A percentile compares a stretch with the other conserved stretches of the same genome.
These are phyloP conservation scores for Jimgerdemannia lactiflua DNA, from an alignment of 192 early-diverging fungal species.

Conservation along the genomic window DNA sequence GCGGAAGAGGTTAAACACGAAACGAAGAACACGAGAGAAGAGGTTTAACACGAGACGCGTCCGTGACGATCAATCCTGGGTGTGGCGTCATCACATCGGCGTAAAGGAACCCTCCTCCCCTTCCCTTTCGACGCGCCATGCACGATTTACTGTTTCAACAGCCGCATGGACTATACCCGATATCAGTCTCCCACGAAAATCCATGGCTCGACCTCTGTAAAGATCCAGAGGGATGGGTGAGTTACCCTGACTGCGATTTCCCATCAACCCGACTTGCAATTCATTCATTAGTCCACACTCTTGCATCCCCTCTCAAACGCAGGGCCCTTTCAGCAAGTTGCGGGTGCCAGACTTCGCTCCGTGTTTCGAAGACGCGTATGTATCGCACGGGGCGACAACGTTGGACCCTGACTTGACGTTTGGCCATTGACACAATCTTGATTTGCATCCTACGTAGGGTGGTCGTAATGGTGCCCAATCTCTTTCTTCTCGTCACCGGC, in stretches of 20 bases:
- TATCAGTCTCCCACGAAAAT: neutral
- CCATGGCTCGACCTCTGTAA: constrained; percentile 18
- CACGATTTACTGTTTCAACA: neutral
- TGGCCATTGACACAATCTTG: constrained; percentile 1
- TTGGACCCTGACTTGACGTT: neutral
- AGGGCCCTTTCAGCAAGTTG: constrained; percentile 37
- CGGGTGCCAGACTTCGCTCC: constrained; percentile 44
- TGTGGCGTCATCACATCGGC: neutral
- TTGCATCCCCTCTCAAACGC: neutral
- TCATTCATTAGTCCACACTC: neutral
- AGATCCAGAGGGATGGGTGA: constrained; percentile 46
- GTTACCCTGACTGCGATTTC: neutral
- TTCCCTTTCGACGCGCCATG: neutral
- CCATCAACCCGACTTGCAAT: neutral
- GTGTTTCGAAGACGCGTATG: constrained; percentile 48
- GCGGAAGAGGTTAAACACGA: neutral
- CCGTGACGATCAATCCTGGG: neutral
- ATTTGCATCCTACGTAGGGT: constrained; percentile 1
- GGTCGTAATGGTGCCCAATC: constrained; percentile 20
- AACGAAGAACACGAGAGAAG: neutral
- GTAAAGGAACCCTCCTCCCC: neutral
- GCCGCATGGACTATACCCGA: neutral
- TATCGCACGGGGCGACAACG: neutral
- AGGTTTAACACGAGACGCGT: neutral
- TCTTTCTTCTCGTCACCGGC: constrained; percentile 38